Conservation (phyloP, 768 basidiomycete genomes). For the Leccinum rimulosum region DNA sequence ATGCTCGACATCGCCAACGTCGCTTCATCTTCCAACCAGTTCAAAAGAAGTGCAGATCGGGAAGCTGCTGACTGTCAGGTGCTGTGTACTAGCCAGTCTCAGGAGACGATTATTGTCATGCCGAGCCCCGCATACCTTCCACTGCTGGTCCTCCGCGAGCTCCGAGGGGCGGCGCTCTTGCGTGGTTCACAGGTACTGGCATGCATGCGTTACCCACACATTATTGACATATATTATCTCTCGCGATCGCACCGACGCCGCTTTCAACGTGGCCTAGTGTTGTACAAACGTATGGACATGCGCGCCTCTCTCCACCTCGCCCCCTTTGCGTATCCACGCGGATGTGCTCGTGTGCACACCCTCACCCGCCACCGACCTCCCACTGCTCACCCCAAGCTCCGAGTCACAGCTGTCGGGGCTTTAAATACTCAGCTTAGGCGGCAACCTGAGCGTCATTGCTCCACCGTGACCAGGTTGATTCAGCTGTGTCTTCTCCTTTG, state of each 20-base stretch:
- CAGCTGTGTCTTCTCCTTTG: too few species aligned
- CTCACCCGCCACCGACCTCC: too few species aligned
- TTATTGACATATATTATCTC: constrained; percentile 77
- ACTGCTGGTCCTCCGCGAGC: constrained; percentile 62
- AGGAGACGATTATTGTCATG: constrained; percentile 79
- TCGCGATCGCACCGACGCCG: constrained; percentile 44
- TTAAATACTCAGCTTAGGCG: too few species aligned
- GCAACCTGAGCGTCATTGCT: too few species aligned
- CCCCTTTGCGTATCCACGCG: too few species aligned
- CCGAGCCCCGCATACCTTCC: constrained; percentile 76
- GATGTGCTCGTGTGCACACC: too few species aligned
- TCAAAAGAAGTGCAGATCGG: constrained; percentile 66
- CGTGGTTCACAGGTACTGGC: constrained; percentile 82
- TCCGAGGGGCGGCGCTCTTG: constrained; percentile 69
- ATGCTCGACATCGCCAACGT: constrained; percentile 84
- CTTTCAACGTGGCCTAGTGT: constrained; percentile 36
- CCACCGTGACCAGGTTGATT: too few species aligned
- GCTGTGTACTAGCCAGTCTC: constrained; percentile 80
- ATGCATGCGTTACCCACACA: constrained; percentile 81
- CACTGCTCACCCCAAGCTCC: too few species aligned
- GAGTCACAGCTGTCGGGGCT: too few species aligned
- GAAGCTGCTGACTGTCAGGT: constrained; percentile 85
- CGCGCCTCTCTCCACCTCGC: too few species aligned
- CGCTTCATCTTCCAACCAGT: constrained; percentile 72
- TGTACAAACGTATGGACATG: too few species aligned